Evolutionary conservation across 2,329 filamentous ascomycete genomes (phyloP).

Genomic region (Ophiostoma sp.): DNA sequence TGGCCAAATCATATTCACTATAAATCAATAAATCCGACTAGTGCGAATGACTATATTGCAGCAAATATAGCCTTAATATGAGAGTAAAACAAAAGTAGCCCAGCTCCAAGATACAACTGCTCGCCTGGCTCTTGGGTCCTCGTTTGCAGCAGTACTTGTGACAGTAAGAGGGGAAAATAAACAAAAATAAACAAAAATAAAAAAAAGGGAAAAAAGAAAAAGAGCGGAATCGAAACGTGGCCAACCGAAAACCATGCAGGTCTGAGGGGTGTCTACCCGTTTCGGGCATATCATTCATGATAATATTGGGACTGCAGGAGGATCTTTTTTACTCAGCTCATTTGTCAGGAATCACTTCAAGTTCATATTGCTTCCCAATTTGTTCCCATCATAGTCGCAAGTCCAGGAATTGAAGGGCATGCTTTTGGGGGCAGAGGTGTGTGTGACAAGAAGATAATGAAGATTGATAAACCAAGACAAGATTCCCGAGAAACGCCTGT

Average conservation of each 20-base stretch:
- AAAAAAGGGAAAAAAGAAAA: background rate
- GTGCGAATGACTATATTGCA: conserved; percentile 11
- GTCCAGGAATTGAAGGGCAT: too few species aligned
- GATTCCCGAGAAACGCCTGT: background rate
- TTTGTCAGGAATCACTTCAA: too few species aligned
- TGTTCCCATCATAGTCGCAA: too few species aligned
- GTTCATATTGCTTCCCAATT: too few species aligned
- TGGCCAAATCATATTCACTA: conserved; percentile 8
- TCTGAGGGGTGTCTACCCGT: background rate
- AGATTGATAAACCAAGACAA: background rate
- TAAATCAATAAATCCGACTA: conserved; percentile 12
- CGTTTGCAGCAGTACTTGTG: too few species aligned
- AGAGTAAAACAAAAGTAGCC: too few species aligned
- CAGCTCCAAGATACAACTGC: too few species aligned
- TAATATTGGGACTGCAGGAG: background rate
- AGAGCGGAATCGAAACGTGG: background rate
- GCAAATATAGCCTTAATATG: background rate
- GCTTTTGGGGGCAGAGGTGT: too few species aligned
- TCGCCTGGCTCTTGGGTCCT: too few species aligned
- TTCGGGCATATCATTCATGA: conserved; percentile 2
- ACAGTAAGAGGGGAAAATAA: background rate
- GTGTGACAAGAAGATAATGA: background rate
- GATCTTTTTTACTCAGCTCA: background rate
- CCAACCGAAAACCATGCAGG: background rate
- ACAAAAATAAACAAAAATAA: background rate